Evolutionary conservation across 257 asterid species (phyloP), one percentile per base, ranked within the genome.

Genomic region (Jacaranda copaia): DNA sequence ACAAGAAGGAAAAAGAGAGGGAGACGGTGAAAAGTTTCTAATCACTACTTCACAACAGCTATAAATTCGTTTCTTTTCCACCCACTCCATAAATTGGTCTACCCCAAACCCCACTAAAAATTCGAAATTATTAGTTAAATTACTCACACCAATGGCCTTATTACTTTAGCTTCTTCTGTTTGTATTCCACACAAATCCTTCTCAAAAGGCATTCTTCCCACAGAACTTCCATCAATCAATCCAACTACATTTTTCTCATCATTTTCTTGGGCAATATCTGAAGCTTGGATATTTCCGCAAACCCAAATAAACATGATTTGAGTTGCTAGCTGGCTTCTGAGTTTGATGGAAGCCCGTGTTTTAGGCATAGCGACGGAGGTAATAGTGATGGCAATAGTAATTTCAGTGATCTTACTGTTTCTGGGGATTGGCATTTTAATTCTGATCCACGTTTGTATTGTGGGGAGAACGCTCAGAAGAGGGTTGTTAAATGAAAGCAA

Each of bases 361-460:
- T 15, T 74, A 73, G 80, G 86, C 67, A 8, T 69, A 0, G 84
- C 88, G 36, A 75, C 81, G 0, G 70, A 81, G 62, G 81, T 83
- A 1, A 36, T 73, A 9, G 71, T 42, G 40, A 87, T 91, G 96
- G 88, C 85, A 20, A 83, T 91, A 5, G 80, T 83, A 36, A 72
- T 89, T n/a, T 88, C 96, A 19, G 36, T 86, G 40, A 45, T 84
- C 10, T 16, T 89, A 14, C 85, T 93, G 10, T 84, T 85, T 61
- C 42, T 87, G 1, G 93, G 89, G 3, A 82, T 93, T 39, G 89
- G 86, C 1, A 45, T 86, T 58, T 66, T 88, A 0, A 74, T 93
- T 18, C 52, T 91, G 35, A 83, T 93, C 83, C 97, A 89, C 51
- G 81, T 85, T 8, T 93, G 96, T 70, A 57, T 93, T 0, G 92